Conservation (phyloP, 2,329 filamentous ascomycete species). For the Tolypocladium sp. region DNA sequence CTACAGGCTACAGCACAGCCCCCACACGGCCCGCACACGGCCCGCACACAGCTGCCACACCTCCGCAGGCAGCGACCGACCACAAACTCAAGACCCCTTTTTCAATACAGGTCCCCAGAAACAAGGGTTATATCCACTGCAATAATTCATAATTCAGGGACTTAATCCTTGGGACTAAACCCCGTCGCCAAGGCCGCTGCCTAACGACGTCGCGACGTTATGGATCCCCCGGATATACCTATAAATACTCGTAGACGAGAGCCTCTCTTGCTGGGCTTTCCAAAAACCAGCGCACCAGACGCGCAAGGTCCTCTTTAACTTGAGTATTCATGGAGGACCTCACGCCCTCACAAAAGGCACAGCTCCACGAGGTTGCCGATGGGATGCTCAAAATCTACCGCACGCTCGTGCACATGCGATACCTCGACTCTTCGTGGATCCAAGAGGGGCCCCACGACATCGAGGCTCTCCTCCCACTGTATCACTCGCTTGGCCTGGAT, state of each 20-base stretch:
- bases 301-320: not conserved
- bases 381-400: not conserved
- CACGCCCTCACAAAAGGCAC: not conserved
- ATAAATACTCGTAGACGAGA: not conserved
- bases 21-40: too few species aligned
- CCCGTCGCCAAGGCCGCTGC: not conserved
- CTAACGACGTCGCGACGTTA: not conserved
- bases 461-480: not conserved
- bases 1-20: too few species aligned
- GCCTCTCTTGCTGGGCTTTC: not conserved
- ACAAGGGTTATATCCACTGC: too few species aligned
- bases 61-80: too few species aligned
- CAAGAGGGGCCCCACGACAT: not conserved
- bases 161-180: not conserved
- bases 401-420: not conserved
- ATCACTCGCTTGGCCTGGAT: not conserved
- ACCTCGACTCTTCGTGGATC: conserved; percentile 26
- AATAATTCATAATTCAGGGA: too few species aligned
- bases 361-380: not conserved
- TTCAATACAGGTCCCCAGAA: too few species aligned
- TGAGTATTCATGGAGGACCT: not conserved
- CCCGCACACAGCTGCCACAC: too few species aligned
- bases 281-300: not conserved
- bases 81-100: too few species aligned
- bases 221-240: not conserved